phyloP scores from a whole-genome alignment of 2,329 filamentous ascomycete species.

The Eutypella sp. region DNA sequence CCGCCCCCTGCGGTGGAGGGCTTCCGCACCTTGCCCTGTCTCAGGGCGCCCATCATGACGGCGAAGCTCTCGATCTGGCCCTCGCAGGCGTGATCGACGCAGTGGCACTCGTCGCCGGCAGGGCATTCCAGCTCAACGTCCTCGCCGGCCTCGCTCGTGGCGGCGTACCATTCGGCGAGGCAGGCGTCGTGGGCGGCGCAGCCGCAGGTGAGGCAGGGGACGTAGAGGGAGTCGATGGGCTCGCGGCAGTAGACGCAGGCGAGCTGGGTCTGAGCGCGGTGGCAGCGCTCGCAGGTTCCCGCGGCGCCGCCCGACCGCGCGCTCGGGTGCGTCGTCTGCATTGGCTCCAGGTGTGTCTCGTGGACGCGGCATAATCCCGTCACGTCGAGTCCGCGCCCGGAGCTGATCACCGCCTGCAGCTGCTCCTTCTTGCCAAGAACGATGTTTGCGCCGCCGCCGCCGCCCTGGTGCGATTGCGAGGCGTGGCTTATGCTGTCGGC shows the following conservation, averaged over 20 bases:
- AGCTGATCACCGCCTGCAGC: slow-evolving; percentile 43
- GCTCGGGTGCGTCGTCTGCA: slow-evolving; percentile 47
- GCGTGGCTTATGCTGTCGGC: slow-evolving; percentile 28
- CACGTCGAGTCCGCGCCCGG: slow-evolving; percentile 55
- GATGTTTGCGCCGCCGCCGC: slow-evolving; percentile 43
- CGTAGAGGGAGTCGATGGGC: slow-evolving; percentile 54
- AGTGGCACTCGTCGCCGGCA: slow-evolving; percentile 61
- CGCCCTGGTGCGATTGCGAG: slow-evolving; percentile 31
- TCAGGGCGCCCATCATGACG: slow-evolving; percentile 42
- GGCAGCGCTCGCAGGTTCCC: slow-evolving; percentile 44
- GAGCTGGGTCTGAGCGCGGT: slow-evolving; percentile 50
- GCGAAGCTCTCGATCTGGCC: slow-evolving; percentile 59
- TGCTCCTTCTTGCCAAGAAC: slow-evolving; percentile 53
- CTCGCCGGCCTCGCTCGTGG: no score
- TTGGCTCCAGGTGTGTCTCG: slow-evolving; percentile 57
- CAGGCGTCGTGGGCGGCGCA: slow-evolving; percentile 58
- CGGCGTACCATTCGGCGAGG: slow-evolving; percentile 53
- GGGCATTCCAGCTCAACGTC: slow-evolving; percentile 54
- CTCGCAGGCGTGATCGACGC: slow-evolving; percentile 49
- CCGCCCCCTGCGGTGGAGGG: slow-evolving; percentile 9
- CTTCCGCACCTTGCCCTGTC: slow-evolving; percentile 31
- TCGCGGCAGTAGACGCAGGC: slow-evolving; percentile 59
- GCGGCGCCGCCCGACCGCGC: slow-evolving; percentile 33
- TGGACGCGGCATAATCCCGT: slow-evolving; percentile 59
- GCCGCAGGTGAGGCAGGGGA: slow-evolving; percentile 58